These are phyloP conservation scores for Aspergillus aculeatinus DNA, from an alignment of 2,329 filamentous ascomycete genomes.

Conservation along the genomic window DNA sequence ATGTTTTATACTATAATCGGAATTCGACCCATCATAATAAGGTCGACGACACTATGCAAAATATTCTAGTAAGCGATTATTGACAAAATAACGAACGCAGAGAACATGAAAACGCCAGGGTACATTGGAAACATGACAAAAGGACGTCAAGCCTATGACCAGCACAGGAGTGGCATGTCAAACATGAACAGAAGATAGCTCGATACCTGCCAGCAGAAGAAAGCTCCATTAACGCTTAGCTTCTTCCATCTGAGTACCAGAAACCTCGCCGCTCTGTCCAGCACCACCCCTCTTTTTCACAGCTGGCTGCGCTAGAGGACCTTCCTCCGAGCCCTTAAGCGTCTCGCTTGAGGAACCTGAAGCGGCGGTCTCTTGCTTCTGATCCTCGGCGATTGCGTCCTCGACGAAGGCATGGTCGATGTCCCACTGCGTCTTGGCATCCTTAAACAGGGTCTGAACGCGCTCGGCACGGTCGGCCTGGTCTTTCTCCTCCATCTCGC, in stretches of 20 bases:
- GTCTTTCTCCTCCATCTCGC: conserved; percentile 76
- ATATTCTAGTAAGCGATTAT: neutral
- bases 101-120: neutral
- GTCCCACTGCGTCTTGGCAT: conserved; percentile 78
- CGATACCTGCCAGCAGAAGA: neutral
- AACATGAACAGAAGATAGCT: neutral
- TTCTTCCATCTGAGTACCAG: conserved; percentile 1
- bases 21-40: conserved; percentile 2
- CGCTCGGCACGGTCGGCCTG: conserved; percentile 72
- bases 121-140: neutral
- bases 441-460: conserved; percentile 76
- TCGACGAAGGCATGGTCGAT: conserved; percentile 81
- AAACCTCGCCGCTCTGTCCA: neutral
- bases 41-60: conserved; percentile 3
- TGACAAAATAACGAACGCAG: neutral
- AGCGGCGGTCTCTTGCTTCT: conserved; percentile 22
- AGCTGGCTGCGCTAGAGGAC: conserved; percentile 21
- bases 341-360: conserved; percentile 10
- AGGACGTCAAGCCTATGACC: conserved; percentile 19
- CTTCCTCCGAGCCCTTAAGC: conserved; percentile 23
- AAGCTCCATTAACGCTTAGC: conserved; percentile 1
- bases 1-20: conserved; percentile 5
- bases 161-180: conserved; percentile 16
- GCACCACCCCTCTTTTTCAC: conserved; percentile 11
- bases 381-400: conserved; percentile 60